Percentiles rank a stretch among this genome's conserved stretches.
Conservation (phyloP, 495 filamentous ascomycete species). For the Sordaria brevicollis region DNA sequence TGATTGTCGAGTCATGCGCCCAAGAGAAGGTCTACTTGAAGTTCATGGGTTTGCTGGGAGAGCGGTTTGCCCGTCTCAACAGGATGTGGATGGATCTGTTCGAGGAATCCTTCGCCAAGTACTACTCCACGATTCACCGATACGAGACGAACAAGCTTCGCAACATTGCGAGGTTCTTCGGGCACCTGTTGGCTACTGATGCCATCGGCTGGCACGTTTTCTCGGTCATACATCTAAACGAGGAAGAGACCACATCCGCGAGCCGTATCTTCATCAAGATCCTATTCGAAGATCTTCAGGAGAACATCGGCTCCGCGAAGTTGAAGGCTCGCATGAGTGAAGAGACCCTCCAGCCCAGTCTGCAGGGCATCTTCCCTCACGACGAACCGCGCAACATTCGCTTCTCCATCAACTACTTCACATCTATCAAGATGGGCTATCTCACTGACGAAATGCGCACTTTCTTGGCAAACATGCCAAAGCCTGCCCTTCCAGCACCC, state of each 20-base stretch:
- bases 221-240: conserved; percentile 75
- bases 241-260: conserved; percentile 91
- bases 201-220: conserved; percentile 88
- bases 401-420: conserved; percentile 99
- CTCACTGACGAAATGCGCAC: conserved; percentile 95
- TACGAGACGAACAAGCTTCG: conserved; percentile 89
- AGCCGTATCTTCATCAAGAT: conserved; percentile 98
- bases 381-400: conserved; percentile 83
- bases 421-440: conserved; percentile 87
- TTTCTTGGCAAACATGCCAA: conserved; percentile 73
- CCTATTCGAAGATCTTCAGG: conserved; percentile 82
- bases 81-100: conserved; percentile 89
- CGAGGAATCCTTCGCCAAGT: conserved; percentile 76
- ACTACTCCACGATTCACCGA: conserved; percentile 95
- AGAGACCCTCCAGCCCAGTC: conserved; percentile 63
- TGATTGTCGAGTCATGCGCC: conserved; percentile 93
- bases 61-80: conserved; percentile 91
- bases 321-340: conserved; percentile 68
- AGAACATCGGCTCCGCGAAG: conserved; percentile 74
- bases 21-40: conserved; percentile 95
- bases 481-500: conserved; percentile 60
- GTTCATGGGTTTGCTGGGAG: conserved; percentile 89
- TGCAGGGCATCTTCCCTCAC: conserved; percentile 80
- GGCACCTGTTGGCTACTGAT: conserved; percentile 77
- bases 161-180: conserved; percentile 92